Base-by-base conservation (phyloP, 441 rosid species). In the Pelargonium fulgidum region DNA sequence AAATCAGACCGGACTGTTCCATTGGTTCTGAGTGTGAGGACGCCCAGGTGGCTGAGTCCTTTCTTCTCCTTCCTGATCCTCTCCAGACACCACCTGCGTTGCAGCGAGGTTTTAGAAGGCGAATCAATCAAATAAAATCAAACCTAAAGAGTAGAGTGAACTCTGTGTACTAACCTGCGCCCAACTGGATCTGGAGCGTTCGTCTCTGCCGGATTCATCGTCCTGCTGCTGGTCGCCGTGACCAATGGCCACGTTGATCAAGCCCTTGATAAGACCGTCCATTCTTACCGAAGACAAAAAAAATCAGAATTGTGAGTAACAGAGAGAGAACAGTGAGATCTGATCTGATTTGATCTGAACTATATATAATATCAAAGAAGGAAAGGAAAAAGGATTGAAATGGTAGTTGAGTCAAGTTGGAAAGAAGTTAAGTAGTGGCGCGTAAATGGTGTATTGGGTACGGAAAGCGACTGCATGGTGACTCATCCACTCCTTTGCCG, bases 181-280 rank as follows among this genome's bases (percentile, higher is more conserved):
- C 61, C 61, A 54, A 54, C 61, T 54, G 61, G 61, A 54, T 54
- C 61, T 54, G 22, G 61, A 54, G 2, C 61, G 61, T 17, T 54
- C 61, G 10, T 54, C 61, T 54, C 61, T 7, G 61, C 10, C 39
- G 7, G 39, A 33, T 33, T 22, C 24, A 22, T 33, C 39, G 0
- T 33, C 39, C 39, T 33, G 7, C 39, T 33, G 2, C 8, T 54
- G 20, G 19, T 54, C 61, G 61, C 9, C 61, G 7, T 50, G 58
- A n/a, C 17, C 62, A 26, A 56, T 56, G 26, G 12, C 62, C 1
- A 19, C 62, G 62, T 56, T 1, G 22, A 19, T 7, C 11, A 56
- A 1, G 62, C 24, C 26, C 12, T 56, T 56, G 62, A 56, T 19
- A 9, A 56, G 62, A 16, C 26, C 62, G 3, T 56, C 26, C 62